phyloP scores from a whole-genome alignment of 768 basidiomycete genomes.

The Megacollybia marginata region DNA sequence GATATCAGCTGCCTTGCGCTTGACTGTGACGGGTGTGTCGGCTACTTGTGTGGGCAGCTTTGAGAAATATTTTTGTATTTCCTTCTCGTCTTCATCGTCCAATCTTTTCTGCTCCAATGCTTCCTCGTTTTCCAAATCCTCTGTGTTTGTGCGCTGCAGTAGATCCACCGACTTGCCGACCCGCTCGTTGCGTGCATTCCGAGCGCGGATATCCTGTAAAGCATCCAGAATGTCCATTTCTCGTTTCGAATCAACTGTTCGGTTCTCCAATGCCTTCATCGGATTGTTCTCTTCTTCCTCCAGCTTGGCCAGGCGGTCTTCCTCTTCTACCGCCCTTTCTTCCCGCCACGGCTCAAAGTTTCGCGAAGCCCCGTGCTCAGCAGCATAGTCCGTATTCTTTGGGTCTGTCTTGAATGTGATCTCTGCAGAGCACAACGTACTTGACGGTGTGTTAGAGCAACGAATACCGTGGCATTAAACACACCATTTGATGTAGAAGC shows the following conservation, averaged over 20 bases:
- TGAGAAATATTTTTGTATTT: constrained; percentile 84
- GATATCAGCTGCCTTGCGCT: constrained; percentile 76
- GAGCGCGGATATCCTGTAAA: constrained; percentile 83
- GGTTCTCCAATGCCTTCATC: constrained; percentile 94
- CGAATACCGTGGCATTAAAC: constrained; percentile 19
- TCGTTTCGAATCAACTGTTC: constrained; percentile 85
- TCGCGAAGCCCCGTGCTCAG: constrained; percentile 94
- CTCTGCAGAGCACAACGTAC: constrained; percentile 93
- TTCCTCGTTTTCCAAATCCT: constrained; percentile 75
- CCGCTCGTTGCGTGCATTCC: constrained; percentile 84
- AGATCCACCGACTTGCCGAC: constrained; percentile 72
- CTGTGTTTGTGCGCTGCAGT: constrained; percentile 47
- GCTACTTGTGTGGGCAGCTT: constrained; percentile 45
- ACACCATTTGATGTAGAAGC: constrained; percentile 89
- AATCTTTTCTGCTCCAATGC: constrained; percentile 60
- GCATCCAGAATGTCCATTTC: constrained; percentile 99
- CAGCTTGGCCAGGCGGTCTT: constrained; percentile 75
- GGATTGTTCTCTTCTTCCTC: constrained; percentile 95
- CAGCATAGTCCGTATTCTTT: constrained; percentile 89
- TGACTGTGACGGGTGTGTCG: constrained; percentile 54
- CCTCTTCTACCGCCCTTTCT: constrained; percentile 67
- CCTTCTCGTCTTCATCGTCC: constrained; percentile 88
- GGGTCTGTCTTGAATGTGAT: constrained; percentile 99
- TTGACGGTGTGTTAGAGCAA: constrained; percentile 22
- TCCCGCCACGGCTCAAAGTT: constrained; percentile 99